Base-by-base conservation (phyloP, 371 early-diverging fungal genomes). In the Vavraia culicis region DNA sequence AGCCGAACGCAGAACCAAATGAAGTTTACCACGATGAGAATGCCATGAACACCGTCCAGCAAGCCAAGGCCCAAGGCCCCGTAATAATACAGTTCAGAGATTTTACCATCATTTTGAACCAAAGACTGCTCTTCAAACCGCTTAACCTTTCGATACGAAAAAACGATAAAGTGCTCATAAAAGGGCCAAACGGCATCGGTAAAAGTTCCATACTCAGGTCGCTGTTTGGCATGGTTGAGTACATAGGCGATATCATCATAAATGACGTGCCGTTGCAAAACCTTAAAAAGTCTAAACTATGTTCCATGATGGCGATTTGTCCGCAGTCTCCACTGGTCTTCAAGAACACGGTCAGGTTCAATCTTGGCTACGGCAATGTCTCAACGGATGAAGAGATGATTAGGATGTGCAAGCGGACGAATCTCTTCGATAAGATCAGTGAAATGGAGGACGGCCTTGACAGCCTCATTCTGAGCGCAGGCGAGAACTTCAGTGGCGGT, bases 141-240 rank as follows among this genome's bases (percentile, higher is more conserved):
- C 15, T 58, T 4, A 37, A 32, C 18, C 23, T 58, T 27, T 16
- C 23, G 3, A 44, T 59, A 31, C 11, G 13, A n/a, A 48, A 9
- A 19, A 57, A 57, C 9, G 50, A 59, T 34, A 59, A 59, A 39
- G 34, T 59, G 22, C 56, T 52, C 7, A 56, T 59, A 38, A 49
- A 49, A 7, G 59, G 59, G 10, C 36, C 43, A 34, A 59, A 59
- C 37, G 59, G 59, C 14, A 11, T 44, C 15, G 59, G 59, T 1
- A 59, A 59, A 41, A 49, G 56, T 3, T 46, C 59, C 15, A 36
- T 59, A 51, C 18, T 42, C 15, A 58, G 49, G 13, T 34, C 57
- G 9, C 38, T 59, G 1, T 23, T 59, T 9, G 44, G 50, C n/a
- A 49, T 59, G 38, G 37, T 23, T 20, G 18, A 41, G 14, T 51